Conservation (phyloP, 257 asterid species). For the Solanum peruvianum region DNA sequence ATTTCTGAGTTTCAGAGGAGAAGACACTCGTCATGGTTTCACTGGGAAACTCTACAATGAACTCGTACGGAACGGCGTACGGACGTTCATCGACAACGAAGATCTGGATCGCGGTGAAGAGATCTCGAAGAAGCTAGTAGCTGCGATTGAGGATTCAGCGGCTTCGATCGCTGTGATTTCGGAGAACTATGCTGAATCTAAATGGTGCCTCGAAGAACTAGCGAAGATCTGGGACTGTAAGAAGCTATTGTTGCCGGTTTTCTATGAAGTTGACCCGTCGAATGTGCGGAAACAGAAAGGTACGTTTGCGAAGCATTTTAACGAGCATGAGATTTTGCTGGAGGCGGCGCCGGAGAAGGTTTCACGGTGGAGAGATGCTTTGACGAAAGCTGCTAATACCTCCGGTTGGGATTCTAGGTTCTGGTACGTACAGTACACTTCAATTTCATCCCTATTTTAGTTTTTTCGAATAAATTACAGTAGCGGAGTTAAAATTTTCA, state of each 20-base stretch:
- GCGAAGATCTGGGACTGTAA: constrained; percentile 2
- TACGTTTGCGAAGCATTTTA: constrained; percentile 3
- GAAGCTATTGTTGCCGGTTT: constrained; percentile 12
- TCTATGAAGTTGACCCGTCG: constrained; percentile 13
- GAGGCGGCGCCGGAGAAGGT: background rate
- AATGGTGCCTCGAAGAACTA: constrained; percentile 22
- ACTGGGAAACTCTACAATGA: constrained; percentile 9
- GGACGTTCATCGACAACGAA: constrained; percentile 15
- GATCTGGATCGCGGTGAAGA: constrained; percentile 8
- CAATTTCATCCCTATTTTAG: background rate
- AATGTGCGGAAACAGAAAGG: constrained; percentile 18
- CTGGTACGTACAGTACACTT: background rate
- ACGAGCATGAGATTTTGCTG: background rate
- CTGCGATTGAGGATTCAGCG: constrained; percentile 16
- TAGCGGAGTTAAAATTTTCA: rapidly evolving
- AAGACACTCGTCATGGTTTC: constrained; percentile 14
- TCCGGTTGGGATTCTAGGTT: constrained; percentile 17
- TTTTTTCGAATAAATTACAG: too few relatives aligned
- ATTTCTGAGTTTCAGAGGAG: constrained; percentile 20
- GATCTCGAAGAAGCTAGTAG: background rate
- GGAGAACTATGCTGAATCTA: constrained; percentile 12
- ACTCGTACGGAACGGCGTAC: constrained; percentile 5
- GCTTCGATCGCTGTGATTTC: constrained; percentile 19
- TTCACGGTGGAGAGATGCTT: constrained; percentile 15
- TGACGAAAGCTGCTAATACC: constrained; percentile 10